phyloP scores from a whole-genome alignment of 1,284 basidiomycete genomes.

The Cutaneotrichosporon spelunceum region DNA sequence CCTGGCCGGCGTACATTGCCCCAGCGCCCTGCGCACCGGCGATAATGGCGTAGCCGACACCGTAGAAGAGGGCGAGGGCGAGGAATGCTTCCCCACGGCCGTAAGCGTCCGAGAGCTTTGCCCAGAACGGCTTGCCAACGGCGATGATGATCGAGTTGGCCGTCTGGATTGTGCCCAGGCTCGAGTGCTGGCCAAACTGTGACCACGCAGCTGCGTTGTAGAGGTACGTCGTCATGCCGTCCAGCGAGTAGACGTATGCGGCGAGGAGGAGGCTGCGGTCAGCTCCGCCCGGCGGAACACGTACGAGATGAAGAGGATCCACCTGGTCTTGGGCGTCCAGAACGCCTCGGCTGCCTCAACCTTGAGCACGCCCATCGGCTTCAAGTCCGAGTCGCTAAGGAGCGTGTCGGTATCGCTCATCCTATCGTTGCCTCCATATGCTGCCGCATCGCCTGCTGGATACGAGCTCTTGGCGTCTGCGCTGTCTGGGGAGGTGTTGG shows the following conservation, averaged over 20 bases:
- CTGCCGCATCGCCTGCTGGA: background rate
- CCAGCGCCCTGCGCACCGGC: conserved; percentile 32
- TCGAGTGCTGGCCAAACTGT: conserved; percentile 56
- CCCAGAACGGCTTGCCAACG: conserved; percentile 72
- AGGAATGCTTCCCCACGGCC: conserved; percentile 60
- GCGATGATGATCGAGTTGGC: conserved; percentile 57
- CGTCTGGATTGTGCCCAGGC: conserved; percentile 60
- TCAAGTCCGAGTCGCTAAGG: background rate
- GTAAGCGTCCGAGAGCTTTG: conserved; percentile 69
- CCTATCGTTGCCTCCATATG: background rate
- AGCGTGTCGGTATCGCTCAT: background rate
- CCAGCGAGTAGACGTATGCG: conserved; percentile 72
- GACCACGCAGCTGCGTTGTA: conserved; percentile 66
- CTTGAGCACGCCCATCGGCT: conserved; percentile 35
- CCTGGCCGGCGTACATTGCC: conserved; percentile 36
- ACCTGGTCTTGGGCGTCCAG: conserved; percentile 54
- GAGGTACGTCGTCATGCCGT: conserved; percentile 62
- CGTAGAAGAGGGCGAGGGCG: conserved; percentile 40
- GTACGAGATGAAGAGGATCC: conserved; percentile 63
- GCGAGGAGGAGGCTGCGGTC: conserved; percentile 57
- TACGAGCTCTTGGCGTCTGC: background rate
- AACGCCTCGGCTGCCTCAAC: conserved; percentile 46
- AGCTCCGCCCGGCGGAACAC: conserved; percentile 18
- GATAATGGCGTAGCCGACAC: conserved; percentile 38
- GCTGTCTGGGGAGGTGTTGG: background rate